Evolutionary conservation across 805 yeast genomes (phyloP).

Genomic region (Spencermartinsiella europaea): DNA sequence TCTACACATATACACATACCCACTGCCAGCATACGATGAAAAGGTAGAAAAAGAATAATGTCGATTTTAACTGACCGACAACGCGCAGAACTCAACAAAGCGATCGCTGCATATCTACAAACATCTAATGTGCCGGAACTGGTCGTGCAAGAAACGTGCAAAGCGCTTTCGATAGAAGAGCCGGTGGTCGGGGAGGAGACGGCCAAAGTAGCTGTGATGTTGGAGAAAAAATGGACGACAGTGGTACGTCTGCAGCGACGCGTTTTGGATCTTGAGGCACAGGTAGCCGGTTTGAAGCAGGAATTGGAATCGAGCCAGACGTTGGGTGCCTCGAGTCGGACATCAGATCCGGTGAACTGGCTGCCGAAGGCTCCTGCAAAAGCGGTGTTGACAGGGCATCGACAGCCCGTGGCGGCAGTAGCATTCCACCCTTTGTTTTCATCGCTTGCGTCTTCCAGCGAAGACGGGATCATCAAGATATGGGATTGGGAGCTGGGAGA

Average conservation of each 20-base stretch:
- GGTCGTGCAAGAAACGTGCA: background rate
- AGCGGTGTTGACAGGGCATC: slow-evolving; percentile 46
- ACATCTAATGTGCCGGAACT: slow-evolving; percentile 19
- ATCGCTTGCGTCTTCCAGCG: slow-evolving; percentile 56
- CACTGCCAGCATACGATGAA: no score
- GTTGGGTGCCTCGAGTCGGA: slow-evolving; percentile 17
- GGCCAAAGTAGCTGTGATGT: slow-evolving; percentile 26
- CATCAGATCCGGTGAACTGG: slow-evolving; percentile 44
- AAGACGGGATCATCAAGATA: slow-evolving; percentile 64
- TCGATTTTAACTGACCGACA: slow-evolving; percentile 40
- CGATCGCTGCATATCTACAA: slow-evolving; percentile 45
- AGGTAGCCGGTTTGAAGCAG: slow-evolving; percentile 40
- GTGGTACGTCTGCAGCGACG: slow-evolving; percentile 73
- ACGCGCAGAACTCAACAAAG: slow-evolving; percentile 42
- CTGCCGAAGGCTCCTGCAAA: slow-evolving; percentile 48
- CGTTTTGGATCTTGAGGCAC: slow-evolving; percentile 62
- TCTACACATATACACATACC: no score
- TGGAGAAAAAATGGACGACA: slow-evolving; percentile 84
- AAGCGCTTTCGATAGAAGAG: background rate
- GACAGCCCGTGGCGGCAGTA: slow-evolving; percentile 54
- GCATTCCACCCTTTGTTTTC: slow-evolving; percentile 76
- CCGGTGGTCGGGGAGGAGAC: slow-evolving; percentile 2
- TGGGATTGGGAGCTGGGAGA: slow-evolving; percentile 67
- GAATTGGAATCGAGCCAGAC: slow-evolving; percentile 41
- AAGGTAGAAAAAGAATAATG: slow-evolving; percentile 18